A percentile compares a stretch with the other conserved stretches of the same genome.
These are phyloP conservation scores for Candida ipomoeae DNA, from an alignment of 805 yeast species.

Conservation along the genomic window DNA sequence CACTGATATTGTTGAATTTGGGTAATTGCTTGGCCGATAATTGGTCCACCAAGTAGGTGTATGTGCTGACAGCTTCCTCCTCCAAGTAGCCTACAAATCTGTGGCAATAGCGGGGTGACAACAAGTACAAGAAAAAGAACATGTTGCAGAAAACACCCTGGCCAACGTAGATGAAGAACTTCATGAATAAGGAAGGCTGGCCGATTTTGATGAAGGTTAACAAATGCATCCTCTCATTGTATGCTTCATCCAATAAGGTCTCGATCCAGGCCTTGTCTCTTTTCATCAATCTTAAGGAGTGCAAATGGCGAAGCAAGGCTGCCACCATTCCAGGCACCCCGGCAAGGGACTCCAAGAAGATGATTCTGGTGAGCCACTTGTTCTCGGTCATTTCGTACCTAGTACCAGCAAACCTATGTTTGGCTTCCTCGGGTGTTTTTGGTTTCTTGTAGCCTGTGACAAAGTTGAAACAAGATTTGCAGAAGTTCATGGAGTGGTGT, in stretches of 20 bases:
- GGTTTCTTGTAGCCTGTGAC: constrained; percentile 66
- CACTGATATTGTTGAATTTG: constrained; percentile 38
- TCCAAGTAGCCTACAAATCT: constrained; percentile 75
- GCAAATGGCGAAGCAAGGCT: constrained; percentile 65
- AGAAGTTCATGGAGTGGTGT: constrained; percentile 38
- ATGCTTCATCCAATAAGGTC: constrained; percentile 69
- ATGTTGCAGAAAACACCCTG: constrained; percentile 69
- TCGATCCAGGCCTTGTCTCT: constrained; percentile 75
- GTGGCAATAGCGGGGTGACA: constrained; percentile 63
- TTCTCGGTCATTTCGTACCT: constrained; percentile 53
- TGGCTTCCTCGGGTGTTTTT: constrained; percentile 24
- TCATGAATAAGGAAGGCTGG: constrained; percentile 56
- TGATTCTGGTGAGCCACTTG: constrained; percentile 60
- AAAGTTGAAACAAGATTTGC: constrained; percentile 53
- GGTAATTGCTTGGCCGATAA: constrained; percentile 53
- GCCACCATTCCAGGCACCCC: constrained; percentile 83
- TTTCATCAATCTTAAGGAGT: constrained; percentile 54
- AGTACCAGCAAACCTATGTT: constrained; percentile 31
- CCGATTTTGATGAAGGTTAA: constrained; percentile 64
- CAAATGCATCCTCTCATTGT: constrained; percentile 74
- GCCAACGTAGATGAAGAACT: constrained; percentile 51
- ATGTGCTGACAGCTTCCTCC: constrained; percentile 72
- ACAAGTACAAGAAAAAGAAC: constrained; percentile 57
- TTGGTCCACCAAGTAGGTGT: constrained; percentile 52
- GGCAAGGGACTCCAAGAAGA: constrained; percentile 67